Evolutionary conservation across 257 asterid species (phyloP).

Genomic region (Salvia splendens): DNA sequence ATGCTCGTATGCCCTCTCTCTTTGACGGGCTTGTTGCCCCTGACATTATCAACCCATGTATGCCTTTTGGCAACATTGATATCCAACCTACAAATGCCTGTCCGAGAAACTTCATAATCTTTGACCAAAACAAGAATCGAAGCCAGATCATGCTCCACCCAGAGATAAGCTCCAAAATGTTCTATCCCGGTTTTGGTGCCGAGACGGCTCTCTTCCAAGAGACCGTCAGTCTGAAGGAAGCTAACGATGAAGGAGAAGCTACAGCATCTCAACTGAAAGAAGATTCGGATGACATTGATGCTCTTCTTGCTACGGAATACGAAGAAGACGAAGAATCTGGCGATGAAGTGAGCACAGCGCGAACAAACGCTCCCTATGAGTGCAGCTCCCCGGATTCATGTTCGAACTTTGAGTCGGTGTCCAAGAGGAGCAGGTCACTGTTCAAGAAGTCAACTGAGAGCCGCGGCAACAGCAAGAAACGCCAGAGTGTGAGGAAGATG

Average conservation of each 20-base stretch:
- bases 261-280: conserved; percentile 48
- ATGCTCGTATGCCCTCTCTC: conserved; percentile 42
- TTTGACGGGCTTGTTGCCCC: conserved; percentile 43
- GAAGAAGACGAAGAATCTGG: conserved; percentile 46
- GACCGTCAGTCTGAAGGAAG: conserved; percentile 14
- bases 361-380: conserved; percentile 47
- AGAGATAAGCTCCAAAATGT: conserved; percentile 47
- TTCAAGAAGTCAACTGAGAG: conserved; percentile 38
- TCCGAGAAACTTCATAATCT: conserved; percentile 71
- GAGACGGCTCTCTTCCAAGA: conserved; percentile 38
- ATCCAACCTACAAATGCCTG: conserved; percentile 59
- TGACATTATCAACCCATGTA: conserved; percentile 31
- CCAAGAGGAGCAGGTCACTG: conserved; percentile 41
- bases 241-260: conserved; percentile 37
- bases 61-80: conserved; percentile 46
- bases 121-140: conserved; percentile 53
- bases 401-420: conserved; percentile 51
- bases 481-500: conserved; percentile 58
- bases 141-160: conserved; percentile 79
- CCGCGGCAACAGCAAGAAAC: conserved; percentile 45
- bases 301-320: conserved; percentile 59
- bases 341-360: conserved; percentile 84
- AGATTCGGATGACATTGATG: conserved; percentile 76
- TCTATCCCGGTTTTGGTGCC: conserved; percentile 40
- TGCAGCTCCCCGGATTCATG: conserved; percentile 69